Evolutionary conservation across 2,329 filamentous ascomycete species (phyloP), one percentile per base, ranked within the genome.

Genomic region (Bipolaris sorokiniana): DNA sequence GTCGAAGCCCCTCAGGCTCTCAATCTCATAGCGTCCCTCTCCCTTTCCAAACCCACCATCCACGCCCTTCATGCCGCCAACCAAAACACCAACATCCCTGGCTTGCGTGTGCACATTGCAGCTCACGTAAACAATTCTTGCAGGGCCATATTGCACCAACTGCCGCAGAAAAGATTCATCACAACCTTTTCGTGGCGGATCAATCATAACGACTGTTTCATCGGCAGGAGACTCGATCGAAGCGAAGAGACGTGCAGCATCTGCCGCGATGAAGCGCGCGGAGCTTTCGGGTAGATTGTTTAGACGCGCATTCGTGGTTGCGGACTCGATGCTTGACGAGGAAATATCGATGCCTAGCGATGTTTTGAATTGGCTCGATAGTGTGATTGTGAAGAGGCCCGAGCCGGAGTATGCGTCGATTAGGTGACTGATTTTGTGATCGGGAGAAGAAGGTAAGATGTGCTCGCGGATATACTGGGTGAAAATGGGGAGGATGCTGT

Each of bases 21-120:
- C 94, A 73, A 99, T 90, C 76, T 89, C 86, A 77, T 97, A 99
- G 54, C 72, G 68, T 9, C 74, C 77, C 47, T 78, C 76, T 63
- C 66, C 80, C 69, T 18, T 61, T 11, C 67, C 73, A 59, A 59
- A 73, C 13, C 74, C 66, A 41, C 69, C 72, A 62, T 78, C 72
- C 16, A 77, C 69, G 15, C 76, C 71, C 45, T 76, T 75, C 69
- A 86, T 78, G 0, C 93, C 92, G 34, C 89, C 84, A 1, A 98
- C 92, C 69, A 99, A 78, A 59, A 94, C 86, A 0, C 93, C 95
- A 0, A 99, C 88, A 77, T 99, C 95, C 51, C 95, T 82, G 13
- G 95, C 95, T 83, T 98, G 95, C 7, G 94, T 98, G 74, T 99
- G 95, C 63, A 99, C 95, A 71, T 99, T 99, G 70, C 95, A 99